phyloP scores from a whole-genome alignment of 2,329 filamentous ascomycete genomes.

The Ophiobolus disseminans region DNA sequence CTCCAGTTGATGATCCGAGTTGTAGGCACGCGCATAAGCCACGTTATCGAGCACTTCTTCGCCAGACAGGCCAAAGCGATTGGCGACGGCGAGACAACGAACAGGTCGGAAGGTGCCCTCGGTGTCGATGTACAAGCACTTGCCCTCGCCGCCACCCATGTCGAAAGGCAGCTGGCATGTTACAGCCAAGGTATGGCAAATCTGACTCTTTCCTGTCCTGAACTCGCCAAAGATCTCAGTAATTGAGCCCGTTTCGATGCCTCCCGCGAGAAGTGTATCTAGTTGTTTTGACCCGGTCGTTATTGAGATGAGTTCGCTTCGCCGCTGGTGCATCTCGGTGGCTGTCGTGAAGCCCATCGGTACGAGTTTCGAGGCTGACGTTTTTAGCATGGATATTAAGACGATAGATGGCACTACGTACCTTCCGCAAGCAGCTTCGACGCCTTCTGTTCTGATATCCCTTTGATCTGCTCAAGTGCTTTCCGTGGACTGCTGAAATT shows the following conservation, averaged over 20 bases:
- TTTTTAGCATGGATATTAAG: slow-evolving; percentile 6
- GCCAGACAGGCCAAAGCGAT: slow-evolving; percentile 90
- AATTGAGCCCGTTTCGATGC: slow-evolving; percentile 95
- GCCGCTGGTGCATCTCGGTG: slow-evolving; percentile 96
- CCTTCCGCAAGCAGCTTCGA: slow-evolving; percentile 89
- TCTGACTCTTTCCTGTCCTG: slow-evolving; percentile 96
- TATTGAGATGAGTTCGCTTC: slow-evolving; percentile 96
- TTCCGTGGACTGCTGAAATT: slow-evolving; percentile 64
- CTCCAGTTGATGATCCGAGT: slow-evolving; percentile 96
- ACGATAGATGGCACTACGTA: slow-evolving; percentile 48
- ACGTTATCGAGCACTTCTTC: slow-evolving; percentile 99
- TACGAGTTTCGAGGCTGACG: slow-evolving; percentile 86
- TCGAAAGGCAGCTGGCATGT: slow-evolving; percentile 98
- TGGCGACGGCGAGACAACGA: slow-evolving; percentile 86
- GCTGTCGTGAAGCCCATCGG: slow-evolving; percentile 99
- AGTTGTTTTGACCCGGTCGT: slow-evolving; percentile 98
- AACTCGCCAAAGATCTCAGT: slow-evolving; percentile 99
- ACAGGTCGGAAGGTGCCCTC: slow-evolving; percentile 95
- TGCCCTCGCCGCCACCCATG: slow-evolving; percentile 98
- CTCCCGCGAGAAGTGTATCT: slow-evolving; percentile 91
- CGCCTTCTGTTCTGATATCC: slow-evolving; percentile 96
- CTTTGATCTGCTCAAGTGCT: slow-evolving; percentile 91
- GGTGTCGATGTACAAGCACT: slow-evolving; percentile 98
- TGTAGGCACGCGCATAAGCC: slow-evolving; percentile 96
- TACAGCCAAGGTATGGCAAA: slow-evolving; percentile 97